Conservation (phyloP, 352 stramenopile species). For the Paralagenidium karlingii region DNA sequence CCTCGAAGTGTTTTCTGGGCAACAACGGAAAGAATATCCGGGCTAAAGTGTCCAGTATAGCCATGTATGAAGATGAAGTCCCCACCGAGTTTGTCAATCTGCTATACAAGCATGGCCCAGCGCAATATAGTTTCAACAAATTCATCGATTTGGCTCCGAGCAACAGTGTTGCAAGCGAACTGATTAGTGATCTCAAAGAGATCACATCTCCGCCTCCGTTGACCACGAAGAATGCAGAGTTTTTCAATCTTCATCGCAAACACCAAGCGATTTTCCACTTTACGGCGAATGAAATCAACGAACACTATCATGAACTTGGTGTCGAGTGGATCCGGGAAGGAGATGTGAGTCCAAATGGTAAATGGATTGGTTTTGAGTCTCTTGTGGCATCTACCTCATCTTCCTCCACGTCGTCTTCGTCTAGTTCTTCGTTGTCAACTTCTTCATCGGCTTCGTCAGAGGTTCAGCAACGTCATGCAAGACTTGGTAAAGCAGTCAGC, state of each 20-base stretch:
- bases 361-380: conserved; percentile 55
- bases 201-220: conserved; percentile 24
- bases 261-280: conserved; percentile 70
- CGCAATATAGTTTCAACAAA: no score
- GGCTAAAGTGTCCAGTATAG: conserved; percentile 44
- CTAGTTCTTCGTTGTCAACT: no score
- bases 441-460: conserved; percentile 28
- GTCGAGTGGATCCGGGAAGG: conserved; percentile 68
- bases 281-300: conserved; percentile 40
- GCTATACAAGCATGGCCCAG: conserved; percentile 47
- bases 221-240: conserved; percentile 16
- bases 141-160: conserved; percentile 44
- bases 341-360: conserved; percentile 20
- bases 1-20: conserved; percentile 61
- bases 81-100: conserved; percentile 28
- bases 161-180: conserved; percentile 9
- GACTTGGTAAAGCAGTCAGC: conserved; percentile 35
- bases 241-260: conserved; percentile 32
- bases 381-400: background rate
- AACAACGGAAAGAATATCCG: conserved; percentile 19
- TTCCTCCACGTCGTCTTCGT: no score
- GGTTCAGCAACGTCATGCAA: conserved; percentile 62
- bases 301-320: conserved; percentile 39
- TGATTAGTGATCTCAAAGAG: conserved; percentile 43
- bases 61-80: conserved; percentile 77